Percentiles rank a stretch among this genome's conserved stretches.
phyloP scores from a whole-genome alignment of 257 asterid genomes.

The Penstemon newberryi region DNA sequence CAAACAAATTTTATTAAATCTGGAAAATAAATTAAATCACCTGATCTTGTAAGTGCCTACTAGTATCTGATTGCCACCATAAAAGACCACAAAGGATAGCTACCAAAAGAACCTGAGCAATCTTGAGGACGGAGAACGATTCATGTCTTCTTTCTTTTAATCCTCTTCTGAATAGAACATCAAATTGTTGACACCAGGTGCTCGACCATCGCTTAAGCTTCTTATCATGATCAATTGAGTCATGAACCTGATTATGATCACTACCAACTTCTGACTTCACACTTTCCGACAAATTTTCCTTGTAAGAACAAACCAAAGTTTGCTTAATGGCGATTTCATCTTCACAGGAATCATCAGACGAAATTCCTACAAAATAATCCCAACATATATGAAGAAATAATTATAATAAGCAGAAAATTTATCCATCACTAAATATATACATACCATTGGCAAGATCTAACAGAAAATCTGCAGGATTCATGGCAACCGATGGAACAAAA shows the following conservation, averaged over 20 bases:
- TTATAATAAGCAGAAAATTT: background rate
- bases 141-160: constrained; percentile 53
- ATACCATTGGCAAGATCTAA: constrained; percentile 54
- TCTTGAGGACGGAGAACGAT: constrained; percentile 42
- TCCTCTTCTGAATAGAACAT: constrained; percentile 48
- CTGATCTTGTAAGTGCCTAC: constrained; percentile 53
- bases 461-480: constrained; percentile 44
- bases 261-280: constrained; percentile 31
- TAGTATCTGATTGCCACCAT: constrained; percentile 53
- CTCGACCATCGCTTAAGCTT: constrained; percentile 42
- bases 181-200: constrained; percentile 59
- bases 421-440: background rate
- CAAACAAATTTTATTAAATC: background rate
- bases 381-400: background rate
- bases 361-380: constrained; percentile 36
- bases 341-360: constrained; percentile 36
- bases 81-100: constrained; percentile 41
- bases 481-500: constrained; percentile 29
- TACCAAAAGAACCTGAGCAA: constrained; percentile 43
- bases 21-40: constrained; percentile 21
- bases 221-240: constrained; percentile 15
- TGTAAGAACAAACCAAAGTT: constrained; percentile 40
- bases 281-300: constrained; percentile 30
- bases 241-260: constrained; percentile 19
- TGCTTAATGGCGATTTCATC: constrained; percentile 45